Base-by-base conservation (phyloP, 179 eudicot species). In the Drosera spatulata region DNA sequence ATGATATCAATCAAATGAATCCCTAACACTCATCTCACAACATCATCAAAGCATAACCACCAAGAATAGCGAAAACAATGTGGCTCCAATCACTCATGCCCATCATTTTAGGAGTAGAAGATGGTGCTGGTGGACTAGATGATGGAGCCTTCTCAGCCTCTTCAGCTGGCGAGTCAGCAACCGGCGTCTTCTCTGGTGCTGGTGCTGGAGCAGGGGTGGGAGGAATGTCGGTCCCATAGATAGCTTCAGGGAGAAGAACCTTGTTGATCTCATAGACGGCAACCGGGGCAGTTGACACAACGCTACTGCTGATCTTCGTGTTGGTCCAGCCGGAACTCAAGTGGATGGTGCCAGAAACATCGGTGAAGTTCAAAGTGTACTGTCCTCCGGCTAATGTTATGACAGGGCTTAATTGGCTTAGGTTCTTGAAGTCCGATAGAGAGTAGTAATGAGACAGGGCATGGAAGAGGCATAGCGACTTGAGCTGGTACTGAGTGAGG, bases 201-300 rank as follows among this genome's bases (percentile, higher is more conserved):
- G 98, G 98, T 0, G 87, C 96, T 3, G 97, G 95, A 8, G 82
- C 82, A 0, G 95, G 75, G 37, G 69, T 70, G 6, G 97, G 99
- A 8, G 99, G 99, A 10, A 89, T 84, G 43, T 89, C 90, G 0
- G 86, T 85, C 38, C 99, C 99, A 41, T 82, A 93, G 62, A 93
- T 86, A 0, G 88, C 88, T 59, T 71, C 90, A 0, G 99, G 99
- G 15, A 93, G 90, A 6, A 93, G 82, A 42, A 89, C 94, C 64
- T 77, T 82, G 41, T 83, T 75, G 44, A 87, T 74, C 76, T 89
- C 85, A 53, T 89, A 93, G 38, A 93, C 10, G 0, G 94, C 97
- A 53, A 81, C 86, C 2, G 97, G 97, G 9, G 53, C 71, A 50
- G 95, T 80, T 2, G 97, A 67, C 61, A 61, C 69, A 11, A 93